These are phyloP conservation scores for Alternaria ventricosa DNA, from an alignment of 2,329 filamentous ascomycete genomes.

Conservation along the genomic window DNA sequence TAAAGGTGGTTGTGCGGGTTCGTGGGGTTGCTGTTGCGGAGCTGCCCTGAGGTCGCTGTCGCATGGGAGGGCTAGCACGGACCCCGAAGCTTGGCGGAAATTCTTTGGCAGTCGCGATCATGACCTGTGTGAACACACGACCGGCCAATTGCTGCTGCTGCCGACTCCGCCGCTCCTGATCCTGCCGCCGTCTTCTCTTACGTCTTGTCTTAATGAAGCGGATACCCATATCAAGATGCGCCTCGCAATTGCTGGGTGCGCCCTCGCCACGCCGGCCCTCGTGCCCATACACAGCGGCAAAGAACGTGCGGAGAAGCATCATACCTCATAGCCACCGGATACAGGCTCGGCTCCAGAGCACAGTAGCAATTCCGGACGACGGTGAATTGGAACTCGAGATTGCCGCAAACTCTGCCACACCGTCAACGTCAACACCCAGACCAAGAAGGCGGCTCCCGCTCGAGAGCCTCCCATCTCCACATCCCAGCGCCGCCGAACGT, in stretches of 20 bases:
- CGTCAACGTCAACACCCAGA: slow-evolving; percentile 6
- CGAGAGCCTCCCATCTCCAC: slow-evolving; percentile 71
- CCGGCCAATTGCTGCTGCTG: slow-evolving; percentile 26
- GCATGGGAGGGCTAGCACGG: slow-evolving; percentile 18
- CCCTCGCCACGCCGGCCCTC: slow-evolving; percentile 52
- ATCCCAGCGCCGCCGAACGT: slow-evolving; percentile 67
- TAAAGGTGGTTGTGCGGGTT: slow-evolving; percentile 64
- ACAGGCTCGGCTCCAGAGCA: slow-evolving; percentile 35
- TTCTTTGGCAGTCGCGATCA: slow-evolving; percentile 41
- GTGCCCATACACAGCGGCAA: slow-evolving; percentile 39
- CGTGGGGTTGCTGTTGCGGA: slow-evolving; percentile 19
- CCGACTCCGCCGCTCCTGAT: slow-evolving; percentile 20
- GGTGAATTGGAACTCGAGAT: slow-evolving; percentile 20
- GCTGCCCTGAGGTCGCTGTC: slow-evolving; percentile 31
- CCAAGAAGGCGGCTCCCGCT: slow-evolving; percentile 20
- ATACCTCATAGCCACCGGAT: slow-evolving; percentile 39
- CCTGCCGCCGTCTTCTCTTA: slow-evolving; percentile 9
- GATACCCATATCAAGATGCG: slow-evolving; percentile 66
- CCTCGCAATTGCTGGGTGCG: slow-evolving; percentile 63
- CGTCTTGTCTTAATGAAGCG: slow-evolving; percentile 61
- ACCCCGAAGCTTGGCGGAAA: slow-evolving; percentile 39
- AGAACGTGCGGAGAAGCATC: slow-evolving; percentile 28
- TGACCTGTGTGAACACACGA: slow-evolving; percentile 34
- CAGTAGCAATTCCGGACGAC: slow-evolving; percentile 17
- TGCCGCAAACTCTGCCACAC: slow-evolving; percentile 9